phyloP scores from a whole-genome alignment of 768 basidiomycete species.

The Tricholoma furcatifolium region DNA sequence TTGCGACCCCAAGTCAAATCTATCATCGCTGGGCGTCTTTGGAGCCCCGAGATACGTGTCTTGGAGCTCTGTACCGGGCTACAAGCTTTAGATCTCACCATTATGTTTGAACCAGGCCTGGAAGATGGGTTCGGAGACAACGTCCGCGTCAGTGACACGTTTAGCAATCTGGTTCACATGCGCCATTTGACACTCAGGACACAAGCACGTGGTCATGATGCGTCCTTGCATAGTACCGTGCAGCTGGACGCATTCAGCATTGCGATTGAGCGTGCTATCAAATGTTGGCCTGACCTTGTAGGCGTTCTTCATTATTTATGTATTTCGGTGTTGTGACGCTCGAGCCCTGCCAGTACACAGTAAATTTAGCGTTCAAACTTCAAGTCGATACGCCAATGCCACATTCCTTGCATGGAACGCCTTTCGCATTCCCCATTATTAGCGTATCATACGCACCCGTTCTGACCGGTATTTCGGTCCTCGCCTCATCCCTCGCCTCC shows the following conservation, averaged over 20 bases:
- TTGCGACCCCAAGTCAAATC: constrained; percentile 40
- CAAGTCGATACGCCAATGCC: constrained; percentile 40
- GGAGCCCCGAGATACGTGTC: constrained; percentile 37
- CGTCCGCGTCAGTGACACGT: constrained; percentile 8
- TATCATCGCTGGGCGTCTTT: constrained; percentile 39
- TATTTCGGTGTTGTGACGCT: too few species aligned
- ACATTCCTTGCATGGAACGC: constrained; percentile 14
- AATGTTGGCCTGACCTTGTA: constrained; percentile 46
- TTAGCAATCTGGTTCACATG: constrained; percentile 36
- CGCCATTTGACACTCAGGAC: constrained; percentile 52
- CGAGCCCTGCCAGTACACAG: constrained; percentile 39
- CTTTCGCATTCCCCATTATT: constrained; percentile 9
- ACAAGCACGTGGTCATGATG: constrained; percentile 45
- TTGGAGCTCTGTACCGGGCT: constrained; percentile 28
- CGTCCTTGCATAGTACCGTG: constrained; percentile 55
- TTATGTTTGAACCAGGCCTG: constrained; percentile 38
- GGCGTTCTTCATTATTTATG: too few species aligned
- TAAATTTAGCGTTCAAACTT: constrained; percentile 55
- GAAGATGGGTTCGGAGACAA: constrained; percentile 16
- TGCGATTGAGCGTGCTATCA: constrained; percentile 44
- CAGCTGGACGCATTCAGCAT: constrained; percentile 44
- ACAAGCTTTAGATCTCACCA: constrained; percentile 34
- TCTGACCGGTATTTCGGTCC: constrained; percentile 23
- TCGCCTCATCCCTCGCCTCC: constrained; percentile 36
- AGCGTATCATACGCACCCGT: constrained; percentile 14